phyloP scores from a whole-genome alignment of 495 filamentous ascomycete species.

The Lasiosphaeria miniovina region DNA sequence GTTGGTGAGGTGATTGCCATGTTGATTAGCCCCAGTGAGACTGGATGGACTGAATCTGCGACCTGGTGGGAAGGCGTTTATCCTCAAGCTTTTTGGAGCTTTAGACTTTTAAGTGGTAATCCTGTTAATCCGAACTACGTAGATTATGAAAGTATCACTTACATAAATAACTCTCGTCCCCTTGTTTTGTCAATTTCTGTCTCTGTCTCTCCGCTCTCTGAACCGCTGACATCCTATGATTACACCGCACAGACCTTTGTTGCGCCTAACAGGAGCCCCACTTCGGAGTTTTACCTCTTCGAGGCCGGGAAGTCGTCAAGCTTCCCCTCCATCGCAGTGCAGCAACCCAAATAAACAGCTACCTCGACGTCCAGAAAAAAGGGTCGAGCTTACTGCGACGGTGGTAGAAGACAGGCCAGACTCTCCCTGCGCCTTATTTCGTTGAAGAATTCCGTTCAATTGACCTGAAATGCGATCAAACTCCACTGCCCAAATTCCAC shows the following conservation, averaged over 20 bases:
- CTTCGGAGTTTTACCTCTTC: background rate
- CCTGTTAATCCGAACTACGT: background rate
- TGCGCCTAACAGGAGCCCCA: background rate
- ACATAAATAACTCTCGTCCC: background rate
- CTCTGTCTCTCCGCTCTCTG: background rate
- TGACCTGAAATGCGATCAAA: too few species aligned
- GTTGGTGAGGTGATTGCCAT: background rate
- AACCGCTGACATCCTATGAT: too few species aligned
- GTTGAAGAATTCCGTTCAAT: too few species aligned
- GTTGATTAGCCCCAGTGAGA: background rate
- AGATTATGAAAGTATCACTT: conserved; percentile 1
- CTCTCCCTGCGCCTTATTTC: too few species aligned
- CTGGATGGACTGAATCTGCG: background rate
- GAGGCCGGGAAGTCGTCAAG: background rate
- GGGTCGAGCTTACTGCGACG: too few species aligned
- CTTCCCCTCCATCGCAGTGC: background rate
- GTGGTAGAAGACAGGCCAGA: too few species aligned
- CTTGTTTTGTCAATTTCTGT: background rate
- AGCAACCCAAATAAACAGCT: too few species aligned
- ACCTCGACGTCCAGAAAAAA: too few species aligned
- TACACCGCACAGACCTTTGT: too few species aligned
- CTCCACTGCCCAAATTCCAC: too few species aligned
- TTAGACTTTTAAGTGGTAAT: background rate
- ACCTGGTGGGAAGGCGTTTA: background rate
- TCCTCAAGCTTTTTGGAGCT: background rate